A percentile compares a stretch with the other conserved stretches of the same genome.
Evolutionary conservation across 805 yeast genomes (phyloP).

Genomic region (Candida stauntonica): DNA sequence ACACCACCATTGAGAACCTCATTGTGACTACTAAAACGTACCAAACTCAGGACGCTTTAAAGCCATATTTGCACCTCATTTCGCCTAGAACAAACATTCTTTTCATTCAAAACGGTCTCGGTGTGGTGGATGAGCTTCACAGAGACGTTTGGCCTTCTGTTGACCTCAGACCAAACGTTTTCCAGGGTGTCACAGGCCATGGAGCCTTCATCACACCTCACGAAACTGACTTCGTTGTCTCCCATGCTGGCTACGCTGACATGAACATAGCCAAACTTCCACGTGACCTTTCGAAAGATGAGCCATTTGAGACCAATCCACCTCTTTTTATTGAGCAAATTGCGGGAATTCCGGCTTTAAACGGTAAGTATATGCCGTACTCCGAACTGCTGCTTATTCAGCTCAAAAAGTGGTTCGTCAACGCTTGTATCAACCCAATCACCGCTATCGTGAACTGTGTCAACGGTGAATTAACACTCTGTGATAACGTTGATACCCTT

Average conservation of each 20-base stretch:
- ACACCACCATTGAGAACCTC: constrained; percentile 49
- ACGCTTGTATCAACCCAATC: constrained; percentile 79
- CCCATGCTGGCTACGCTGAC: constrained; percentile 72
- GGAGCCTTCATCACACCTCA: constrained; percentile 57
- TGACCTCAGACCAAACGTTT: constrained; percentile 50
- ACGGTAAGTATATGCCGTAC: constrained; percentile 33
- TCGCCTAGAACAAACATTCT: constrained; percentile 53
- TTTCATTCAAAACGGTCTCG: constrained; percentile 87
- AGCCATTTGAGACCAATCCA: constrained; percentile 4
- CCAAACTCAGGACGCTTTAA: constrained; percentile 62
- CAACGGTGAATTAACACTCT: constrained; percentile 69
- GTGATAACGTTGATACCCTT: constrained; percentile 36
- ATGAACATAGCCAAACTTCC: constrained; percentile 59
- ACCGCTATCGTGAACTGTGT: constrained; percentile 73
- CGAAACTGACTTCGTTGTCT: constrained; percentile 27
- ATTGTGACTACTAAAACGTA: constrained; percentile 79
- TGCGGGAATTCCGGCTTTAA: constrained; percentile 26
- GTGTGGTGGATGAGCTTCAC: constrained; percentile 58
- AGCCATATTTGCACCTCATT: constrained; percentile 48
- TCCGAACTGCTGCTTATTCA: constrained; percentile 55
- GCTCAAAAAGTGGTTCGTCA: constrained; percentile 71
- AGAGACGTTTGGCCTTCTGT: constrained; percentile 50
- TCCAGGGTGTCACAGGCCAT: constrained; percentile 77
- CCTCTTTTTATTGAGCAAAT: constrained; percentile 28
- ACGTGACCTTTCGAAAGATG: constrained; percentile 22